Evolutionary conservation across 2,329 filamentous ascomycete species (phyloP), one percentile per base, ranked within the genome.

Genomic region (Septoria linicola): DNA sequence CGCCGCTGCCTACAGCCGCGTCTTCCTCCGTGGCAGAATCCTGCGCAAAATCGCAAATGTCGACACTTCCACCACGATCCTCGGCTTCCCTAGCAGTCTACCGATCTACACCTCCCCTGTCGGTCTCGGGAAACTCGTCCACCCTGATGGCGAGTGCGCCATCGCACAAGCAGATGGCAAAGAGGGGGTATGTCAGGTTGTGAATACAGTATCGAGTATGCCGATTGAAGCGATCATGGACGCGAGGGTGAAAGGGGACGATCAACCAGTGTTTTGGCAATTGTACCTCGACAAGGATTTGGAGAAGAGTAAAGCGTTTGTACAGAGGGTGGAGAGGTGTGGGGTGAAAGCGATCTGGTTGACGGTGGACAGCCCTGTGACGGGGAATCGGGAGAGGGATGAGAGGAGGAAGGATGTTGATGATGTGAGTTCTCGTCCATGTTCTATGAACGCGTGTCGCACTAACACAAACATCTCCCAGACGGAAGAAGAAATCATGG

Each of bases 251-350:
- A 54, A n/a, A n/a, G n/a, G 60, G 0, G 51, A 67, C 16, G 41
- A 58, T 16, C 65, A 64, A 48, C 59, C 61, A 3, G 52, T 76
- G 30, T 80, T 82, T 68, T 82, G 82, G 63, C 81, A 84, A 62
- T 70, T 85, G 8, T 85, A 84, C 59, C 77, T 82, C 32, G 75
- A 83, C 63, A 77, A 76, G 55, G 70, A 81, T 53, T 69, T 79
- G 0, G 48, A 63, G 8, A 76, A 79, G 46, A 78, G 78, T 6
- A 74, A 74, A 51, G 68, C 69, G 1, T 67, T 83, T 4, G 65
- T 84, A 1, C 62, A 61, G 11, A 63, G 73, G 14, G 77, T 79
- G 1, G 71, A 74, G 13, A 65, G 67, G 34, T 65, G 72, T 1
- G 77, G 78, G 0, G 72, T 78, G 3, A 75, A 75, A 51, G 80